phyloP scores from a whole-genome alignment of 2,329 filamentous ascomycete genomes.

The Cordyceps cicadae region DNA sequence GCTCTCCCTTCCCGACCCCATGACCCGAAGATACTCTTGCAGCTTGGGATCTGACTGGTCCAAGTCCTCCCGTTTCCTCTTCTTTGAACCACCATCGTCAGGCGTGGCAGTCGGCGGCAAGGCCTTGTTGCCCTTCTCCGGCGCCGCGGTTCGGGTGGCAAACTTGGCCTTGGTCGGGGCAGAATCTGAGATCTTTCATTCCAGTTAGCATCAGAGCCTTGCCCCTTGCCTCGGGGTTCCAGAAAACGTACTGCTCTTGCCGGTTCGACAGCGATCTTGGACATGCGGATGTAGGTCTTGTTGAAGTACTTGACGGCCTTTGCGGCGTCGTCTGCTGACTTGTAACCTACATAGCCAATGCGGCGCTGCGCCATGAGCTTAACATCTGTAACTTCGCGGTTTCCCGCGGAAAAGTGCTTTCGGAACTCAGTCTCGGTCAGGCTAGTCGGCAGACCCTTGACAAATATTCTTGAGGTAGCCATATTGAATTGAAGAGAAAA shows the following conservation, averaged over 20 bases:
- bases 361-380: slow-evolving; percentile 83
- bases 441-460: slow-evolving; percentile 77
- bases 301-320: slow-evolving; percentile 93
- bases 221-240: background rate
- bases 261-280: slow-evolving; percentile 81
- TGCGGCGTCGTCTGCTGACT: slow-evolving; percentile 68
- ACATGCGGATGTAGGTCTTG: slow-evolving; percentile 91
- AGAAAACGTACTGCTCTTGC: slow-evolving; percentile 61
- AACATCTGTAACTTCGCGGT: slow-evolving; percentile 75
- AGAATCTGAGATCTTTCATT: slow-evolving; percentile 39
- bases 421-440: slow-evolving; percentile 78
- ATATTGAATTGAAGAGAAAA: slow-evolving; percentile 24
- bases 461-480: slow-evolving; percentile 62
- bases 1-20: slow-evolving; percentile 48
- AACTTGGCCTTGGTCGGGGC: slow-evolving; percentile 24
- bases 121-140: background rate
- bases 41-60: slow-evolving; percentile 68
- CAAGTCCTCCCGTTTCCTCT: slow-evolving; percentile 57
- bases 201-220: slow-evolving; percentile 23
- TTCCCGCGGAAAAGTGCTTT: slow-evolving; percentile 73
- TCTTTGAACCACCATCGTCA: slow-evolving; percentile 41
- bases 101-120: slow-evolving; percentile 14
- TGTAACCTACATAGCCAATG: slow-evolving; percentile 95
- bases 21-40: slow-evolving; percentile 76
- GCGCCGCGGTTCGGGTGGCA: slow-evolving; percentile 2